A percentile compares a stretch with the other conserved stretches of the same genome.
Conservation (phyloP, 306 rosid species). For the Quercus ilex region DNA sequence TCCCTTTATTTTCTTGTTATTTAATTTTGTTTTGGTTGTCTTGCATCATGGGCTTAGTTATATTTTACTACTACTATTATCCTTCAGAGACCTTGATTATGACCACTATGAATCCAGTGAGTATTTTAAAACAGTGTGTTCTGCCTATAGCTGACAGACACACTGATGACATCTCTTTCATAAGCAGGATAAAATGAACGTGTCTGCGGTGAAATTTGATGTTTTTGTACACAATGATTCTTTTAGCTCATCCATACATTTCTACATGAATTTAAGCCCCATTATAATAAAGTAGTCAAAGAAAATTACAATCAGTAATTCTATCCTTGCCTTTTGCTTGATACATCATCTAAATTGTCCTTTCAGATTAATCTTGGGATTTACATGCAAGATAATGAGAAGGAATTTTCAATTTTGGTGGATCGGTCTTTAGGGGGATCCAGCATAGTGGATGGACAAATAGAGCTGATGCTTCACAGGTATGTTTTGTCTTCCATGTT, state of each 20-base stretch:
- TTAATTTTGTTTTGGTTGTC: too few relatives aligned
- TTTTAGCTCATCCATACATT: background rate
- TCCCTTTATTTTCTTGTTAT: too few relatives aligned
- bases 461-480: constrained; percentile 90
- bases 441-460: constrained; percentile 71
- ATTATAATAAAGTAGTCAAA: background rate
- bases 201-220: background rate
- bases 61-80: too few relatives aligned
- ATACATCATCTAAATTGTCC: background rate
- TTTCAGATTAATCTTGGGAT: constrained; percentile 78
- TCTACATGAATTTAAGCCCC: background rate
- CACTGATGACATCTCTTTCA: background rate
- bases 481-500: constrained; percentile 20
- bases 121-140: background rate
- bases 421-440: constrained; percentile 87
- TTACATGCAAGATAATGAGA: constrained; percentile 49
- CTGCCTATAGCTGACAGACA: background rate
- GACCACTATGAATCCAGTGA: background rate
- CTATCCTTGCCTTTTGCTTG: background rate
- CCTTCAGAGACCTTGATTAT: background rate
- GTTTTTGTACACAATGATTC: background rate
- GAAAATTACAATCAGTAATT: background rate
- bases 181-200: background rate
- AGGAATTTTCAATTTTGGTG: constrained; percentile 67
- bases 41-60: too few relatives aligned